Conservation (phyloP, 2,329 filamentous ascomycete genomes). For the Botryotinia narcissicola region DNA sequence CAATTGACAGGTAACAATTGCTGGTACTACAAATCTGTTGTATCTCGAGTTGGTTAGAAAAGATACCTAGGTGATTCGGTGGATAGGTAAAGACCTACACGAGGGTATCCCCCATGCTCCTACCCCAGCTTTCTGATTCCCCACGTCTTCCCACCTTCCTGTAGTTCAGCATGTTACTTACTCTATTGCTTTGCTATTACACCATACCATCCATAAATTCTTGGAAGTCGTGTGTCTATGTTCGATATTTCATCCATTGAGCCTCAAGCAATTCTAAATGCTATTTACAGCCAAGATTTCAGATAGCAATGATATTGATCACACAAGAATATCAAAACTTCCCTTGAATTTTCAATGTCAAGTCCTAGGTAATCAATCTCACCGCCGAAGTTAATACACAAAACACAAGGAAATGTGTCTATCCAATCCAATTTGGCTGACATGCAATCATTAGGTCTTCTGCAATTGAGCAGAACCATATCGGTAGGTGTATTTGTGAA, state of each 20-base stretch:
- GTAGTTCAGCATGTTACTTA: not conserved
- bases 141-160: slow-evolving; percentile 3
- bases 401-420: not conserved
- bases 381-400: not conserved
- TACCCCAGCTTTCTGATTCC: slow-evolving; percentile 11
- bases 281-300: not conserved
- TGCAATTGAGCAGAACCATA: slow-evolving; percentile 16
- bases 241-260: not conserved
- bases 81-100: not conserved
- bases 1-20: not conserved
- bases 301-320: slow-evolving; percentile 12
- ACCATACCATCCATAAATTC: not conserved
- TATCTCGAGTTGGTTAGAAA: not conserved
- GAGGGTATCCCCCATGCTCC: not conserved
- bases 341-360: slow-evolving; percentile 11
- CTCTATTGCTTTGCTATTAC: not conserved
- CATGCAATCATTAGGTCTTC: slow-evolving; percentile 1
- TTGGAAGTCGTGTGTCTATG: not conserved
- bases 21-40: not conserved
- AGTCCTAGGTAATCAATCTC: slow-evolving; percentile 16
- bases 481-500: slow-evolving; percentile 10
- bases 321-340: slow-evolving; percentile 2
- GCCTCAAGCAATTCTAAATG: not conserved
- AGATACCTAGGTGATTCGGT: not conserved
- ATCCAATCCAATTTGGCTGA: not conserved